Percentiles rank a stretch among this genome's conserved stretches.
Conservation (phyloP, 257 asterid genomes). For the Solanum chmielewskii region DNA sequence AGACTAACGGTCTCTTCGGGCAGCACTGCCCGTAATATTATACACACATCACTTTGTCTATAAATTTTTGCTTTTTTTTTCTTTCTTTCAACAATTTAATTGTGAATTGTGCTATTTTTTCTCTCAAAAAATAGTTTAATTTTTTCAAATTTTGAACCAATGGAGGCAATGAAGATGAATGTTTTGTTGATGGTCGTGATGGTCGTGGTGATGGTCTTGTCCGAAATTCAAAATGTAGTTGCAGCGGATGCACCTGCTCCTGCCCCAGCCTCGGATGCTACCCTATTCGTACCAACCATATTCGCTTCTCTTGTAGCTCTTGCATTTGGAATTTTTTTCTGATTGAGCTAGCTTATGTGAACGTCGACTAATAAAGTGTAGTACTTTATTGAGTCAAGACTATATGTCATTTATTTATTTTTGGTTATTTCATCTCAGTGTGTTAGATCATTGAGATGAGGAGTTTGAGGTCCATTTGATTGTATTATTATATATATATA, state of each 20-base stretch:
- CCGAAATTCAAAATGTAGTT: slow-evolving; percentile 20
- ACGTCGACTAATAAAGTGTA: not conserved
- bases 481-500: not conserved
- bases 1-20: slow-evolving; percentile 21
- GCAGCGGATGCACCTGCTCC: slow-evolving; percentile 9
- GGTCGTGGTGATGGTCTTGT: slow-evolving; percentile 18
- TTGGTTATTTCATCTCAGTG: not conserved
- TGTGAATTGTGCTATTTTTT: not conserved
- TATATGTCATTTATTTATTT: not conserved
- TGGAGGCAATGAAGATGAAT: slow-evolving; percentile 52
- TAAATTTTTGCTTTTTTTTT: not conserved
- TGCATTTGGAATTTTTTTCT: slow-evolving; percentile 33
- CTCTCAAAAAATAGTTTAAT: not conserved
- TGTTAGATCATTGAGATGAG: not conserved
- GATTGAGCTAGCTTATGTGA: not conserved
- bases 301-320: slow-evolving; percentile 25
- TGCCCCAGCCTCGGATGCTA: slow-evolving; percentile 31
- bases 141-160: not conserved
- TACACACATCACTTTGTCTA: not conserved
- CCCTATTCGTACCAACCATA: slow-evolving; percentile 21
- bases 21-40: slow-evolving; percentile 16
- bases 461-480: not conserved
- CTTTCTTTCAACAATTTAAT: not conserved
- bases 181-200: slow-evolving; percentile 14
- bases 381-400: not conserved